phyloP scores from a whole-genome alignment of 768 basidiomycete genomes.

The Suillus ampliporus region DNA sequence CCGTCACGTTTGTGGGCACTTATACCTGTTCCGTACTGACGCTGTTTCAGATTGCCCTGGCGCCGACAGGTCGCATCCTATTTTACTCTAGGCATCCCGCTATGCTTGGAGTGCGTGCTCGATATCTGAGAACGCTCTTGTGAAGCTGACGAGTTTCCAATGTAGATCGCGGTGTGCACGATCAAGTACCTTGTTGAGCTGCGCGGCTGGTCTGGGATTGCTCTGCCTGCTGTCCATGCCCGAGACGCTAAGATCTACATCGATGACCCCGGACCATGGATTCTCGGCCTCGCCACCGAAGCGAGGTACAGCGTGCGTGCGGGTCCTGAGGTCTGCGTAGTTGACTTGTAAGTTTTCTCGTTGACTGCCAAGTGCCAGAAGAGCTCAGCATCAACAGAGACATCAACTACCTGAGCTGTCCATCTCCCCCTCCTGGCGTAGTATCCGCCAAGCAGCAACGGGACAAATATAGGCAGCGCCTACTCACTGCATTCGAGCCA shows the following conservation, averaged over 20 bases:
- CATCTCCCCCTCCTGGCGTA: conserved; percentile 74
- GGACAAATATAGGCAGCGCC: conserved; percentile 76
- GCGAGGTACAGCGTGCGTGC: conserved; percentile 79
- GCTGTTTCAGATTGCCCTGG: conserved; percentile 70
- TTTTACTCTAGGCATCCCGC: conserved; percentile 91
- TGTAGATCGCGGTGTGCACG: conserved; percentile 84
- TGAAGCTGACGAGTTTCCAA: conserved; percentile 3
- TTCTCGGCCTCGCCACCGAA: conserved; percentile 88
- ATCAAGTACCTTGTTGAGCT: conserved; percentile 92
- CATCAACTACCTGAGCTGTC: conserved; percentile 85
- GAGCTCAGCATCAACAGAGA: conserved; percentile 51
- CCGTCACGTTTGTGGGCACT: conserved; percentile 7
- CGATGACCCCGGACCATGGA: conserved; percentile 97
- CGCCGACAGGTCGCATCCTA: conserved; percentile 84
- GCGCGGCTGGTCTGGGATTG: conserved; percentile 91
- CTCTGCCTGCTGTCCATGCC: conserved; percentile 80
- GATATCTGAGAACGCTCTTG: neutral
- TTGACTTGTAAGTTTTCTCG: conserved; percentile 70
- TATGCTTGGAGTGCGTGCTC: conserved; percentile 76
- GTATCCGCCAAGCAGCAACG: conserved; percentile 82
- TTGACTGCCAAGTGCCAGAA: neutral
- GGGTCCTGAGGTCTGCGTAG: conserved; percentile 82
- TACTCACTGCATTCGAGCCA: conserved; percentile 80
- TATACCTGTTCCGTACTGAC: neutral
- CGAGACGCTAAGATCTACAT: conserved; percentile 93